A percentile compares a stretch with the other conserved stretches of the same genome.
phyloP scores from a whole-genome alignment of 257 asterid species.

The Petrea volubilis region DNA sequence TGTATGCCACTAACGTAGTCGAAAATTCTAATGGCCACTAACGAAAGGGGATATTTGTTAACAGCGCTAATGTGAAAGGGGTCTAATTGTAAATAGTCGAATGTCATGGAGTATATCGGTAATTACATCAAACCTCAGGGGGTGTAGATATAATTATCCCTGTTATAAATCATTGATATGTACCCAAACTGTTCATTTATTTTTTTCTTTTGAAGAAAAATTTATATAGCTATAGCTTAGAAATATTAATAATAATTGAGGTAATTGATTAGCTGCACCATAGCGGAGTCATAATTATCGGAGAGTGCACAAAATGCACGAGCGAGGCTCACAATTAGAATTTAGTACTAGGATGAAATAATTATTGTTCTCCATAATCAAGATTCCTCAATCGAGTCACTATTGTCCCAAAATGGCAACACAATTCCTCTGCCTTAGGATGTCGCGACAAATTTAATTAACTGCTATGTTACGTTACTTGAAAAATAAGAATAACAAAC shows the following conservation, averaged over 20 bases:
- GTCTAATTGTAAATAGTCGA: too few relatives aligned
- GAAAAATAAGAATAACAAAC: neutral
- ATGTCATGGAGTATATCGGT: too few relatives aligned
- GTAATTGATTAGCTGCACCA: neutral
- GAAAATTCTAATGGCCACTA: slow-evolving; percentile 34
- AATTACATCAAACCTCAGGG: too few relatives aligned
- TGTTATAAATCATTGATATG: too few relatives aligned
- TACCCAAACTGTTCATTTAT: too few relatives aligned
- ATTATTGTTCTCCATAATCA: neutral
- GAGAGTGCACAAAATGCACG: neutral
- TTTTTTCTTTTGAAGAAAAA: too few relatives aligned
- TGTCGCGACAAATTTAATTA: neutral
- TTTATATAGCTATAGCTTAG: neutral
- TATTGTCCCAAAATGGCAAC: neutral
- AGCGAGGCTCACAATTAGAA: neutral
- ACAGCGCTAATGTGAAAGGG: too few relatives aligned
- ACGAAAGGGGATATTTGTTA: too few relatives aligned
- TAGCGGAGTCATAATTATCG: too few relatives aligned
- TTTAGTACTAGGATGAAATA: neutral
- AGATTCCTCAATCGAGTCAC: neutral
- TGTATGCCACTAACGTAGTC: too few relatives aligned
- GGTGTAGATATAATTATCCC: too few relatives aligned
- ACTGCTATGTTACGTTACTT: neutral
- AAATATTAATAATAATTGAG: neutral
- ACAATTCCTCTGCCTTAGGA: neutral